These are phyloP conservation scores for Ceriops decandra DNA, from an alignment of 345 rosid species.

Conservation along the genomic window DNA sequence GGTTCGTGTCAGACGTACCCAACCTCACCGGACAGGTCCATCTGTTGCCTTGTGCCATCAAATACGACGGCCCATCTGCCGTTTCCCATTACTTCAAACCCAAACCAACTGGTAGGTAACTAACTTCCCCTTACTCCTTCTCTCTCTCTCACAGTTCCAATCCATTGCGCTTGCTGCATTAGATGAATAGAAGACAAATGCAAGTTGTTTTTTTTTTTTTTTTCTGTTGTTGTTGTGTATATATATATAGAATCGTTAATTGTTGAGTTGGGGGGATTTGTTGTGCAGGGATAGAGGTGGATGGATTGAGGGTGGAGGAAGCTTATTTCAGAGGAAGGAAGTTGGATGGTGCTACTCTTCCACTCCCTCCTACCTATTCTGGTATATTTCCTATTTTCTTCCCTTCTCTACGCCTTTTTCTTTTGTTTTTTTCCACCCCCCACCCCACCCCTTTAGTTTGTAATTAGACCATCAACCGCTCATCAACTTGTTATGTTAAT, in stretches of 20 bases:
- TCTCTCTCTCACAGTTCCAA: background rate
- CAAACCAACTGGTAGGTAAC: constrained; percentile 45
- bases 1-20: constrained; percentile 11
- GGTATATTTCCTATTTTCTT: constrained; percentile 36
- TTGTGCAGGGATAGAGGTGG: constrained; percentile 48
- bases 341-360: constrained; percentile 61
- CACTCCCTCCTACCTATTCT: constrained; percentile 63
- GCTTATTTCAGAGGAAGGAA: constrained; percentile 87
- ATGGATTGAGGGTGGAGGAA: constrained; percentile 62
- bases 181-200: no score
- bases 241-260: background rate
- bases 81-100: constrained; percentile 84
- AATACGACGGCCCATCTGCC: constrained; percentile 57
- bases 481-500: no score
- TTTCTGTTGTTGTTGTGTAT: no score
- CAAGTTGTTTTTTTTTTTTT: no score
- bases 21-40: constrained; percentile 57
- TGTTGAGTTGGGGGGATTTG: background rate
- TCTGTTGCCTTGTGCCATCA: constrained; percentile 84
- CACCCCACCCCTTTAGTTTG: no score
- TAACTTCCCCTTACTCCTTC: background rate
- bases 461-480: no score
- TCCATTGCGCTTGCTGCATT: no score
- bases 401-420: background rate
- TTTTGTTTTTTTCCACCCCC: no score